Base-by-base conservation (phyloP, 106 monocot species). In the Acorus gramineus region DNA sequence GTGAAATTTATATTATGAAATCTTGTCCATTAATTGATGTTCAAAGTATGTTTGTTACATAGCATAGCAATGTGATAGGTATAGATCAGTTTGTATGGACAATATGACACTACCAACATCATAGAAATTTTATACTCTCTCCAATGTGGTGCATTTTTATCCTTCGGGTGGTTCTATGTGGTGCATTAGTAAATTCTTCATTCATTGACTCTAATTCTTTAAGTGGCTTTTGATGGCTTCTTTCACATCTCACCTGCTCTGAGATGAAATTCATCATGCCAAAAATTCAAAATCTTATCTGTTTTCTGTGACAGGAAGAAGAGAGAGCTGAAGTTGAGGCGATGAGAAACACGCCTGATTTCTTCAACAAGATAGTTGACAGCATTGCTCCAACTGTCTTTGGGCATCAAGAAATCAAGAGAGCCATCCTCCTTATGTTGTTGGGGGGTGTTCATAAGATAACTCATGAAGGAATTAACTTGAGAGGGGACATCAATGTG, bases 401-500 rank as follows among this genome's bases (percentile, higher is more conserved):
- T 78, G 96, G 96, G 49, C 96, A 98, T 77, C 90, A 91, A 75
- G 96, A 91, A 75, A 91, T 91, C 47, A 98, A 98, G 74, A 82
- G 91, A 69, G 96, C 96, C 44, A 71, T 92, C 47, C 74, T 91
- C 60, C 81, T 98, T 58, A 91, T 98, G 96, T 69, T 98, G 57
- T 66, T 98, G 68, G 91, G 96, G 60, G 96, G 96, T 53, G 91
- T 98, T 7, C 96, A 98, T 64, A 98, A 98, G 66, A 57, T 75
- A 52, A 98, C 96, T 3, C 96, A 98, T 69, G 96, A 98, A 73
- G 96, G 96, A 63, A 98, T 98, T 59, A 98, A 98, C 64, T 85
- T 98, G 48, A 80, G 96, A 72, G 96, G 96, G 50, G 96, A 98
- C 71, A 85, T 98, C 65, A 98, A 98, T 73, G 81, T 98, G n/a